Conservation (phyloP, 371 early-diverging fungal genomes). For the Phascolomyces articulosus region DNA sequence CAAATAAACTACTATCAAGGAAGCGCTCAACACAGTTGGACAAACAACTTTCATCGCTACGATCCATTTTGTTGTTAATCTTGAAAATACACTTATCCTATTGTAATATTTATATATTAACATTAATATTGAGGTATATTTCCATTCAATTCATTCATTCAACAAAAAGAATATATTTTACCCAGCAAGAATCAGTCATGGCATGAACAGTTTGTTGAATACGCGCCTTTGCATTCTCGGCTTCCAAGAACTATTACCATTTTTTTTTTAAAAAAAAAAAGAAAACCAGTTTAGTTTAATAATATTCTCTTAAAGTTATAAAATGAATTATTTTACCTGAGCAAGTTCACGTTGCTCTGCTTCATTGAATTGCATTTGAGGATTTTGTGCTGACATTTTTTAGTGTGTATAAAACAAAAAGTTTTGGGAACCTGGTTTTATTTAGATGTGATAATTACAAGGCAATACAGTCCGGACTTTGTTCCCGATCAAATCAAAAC, state of each 20-base stretch:
- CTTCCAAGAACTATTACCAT: slow-evolving; percentile 56
- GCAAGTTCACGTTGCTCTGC: slow-evolving; percentile 63
- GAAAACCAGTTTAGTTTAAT: no score
- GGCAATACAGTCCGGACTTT: no score
- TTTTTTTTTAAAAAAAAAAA: background rate
- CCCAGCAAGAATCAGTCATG: slow-evolving; percentile 77
- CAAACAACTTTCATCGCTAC: slow-evolving; percentile 70
- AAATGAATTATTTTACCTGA: slow-evolving; percentile 23
- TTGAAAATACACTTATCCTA: slow-evolving; percentile 76
- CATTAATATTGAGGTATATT: no score
- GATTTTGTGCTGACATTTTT: slow-evolving; percentile 7
- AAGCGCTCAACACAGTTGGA: slow-evolving; percentile 86
- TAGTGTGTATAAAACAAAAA: slow-evolving; percentile 2
- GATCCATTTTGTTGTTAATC: slow-evolving; percentile 68
- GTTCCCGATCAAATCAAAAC: no score
- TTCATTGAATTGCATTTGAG: slow-evolving; percentile 53
- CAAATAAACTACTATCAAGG: slow-evolving; percentile 73
- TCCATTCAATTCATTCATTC: background rate
- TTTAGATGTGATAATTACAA: no score
- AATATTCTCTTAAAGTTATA: background rate
- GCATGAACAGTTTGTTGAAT: slow-evolving; percentile 72
- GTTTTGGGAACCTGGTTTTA: background rate
- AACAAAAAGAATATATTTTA: slow-evolving; percentile 19
- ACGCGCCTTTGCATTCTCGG: slow-evolving; percentile 76
- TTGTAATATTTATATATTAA: no score